Evolutionary conservation across 2,329 filamentous ascomycete species (phyloP).

Genomic region (Cladophialophora chaetospira): DNA sequence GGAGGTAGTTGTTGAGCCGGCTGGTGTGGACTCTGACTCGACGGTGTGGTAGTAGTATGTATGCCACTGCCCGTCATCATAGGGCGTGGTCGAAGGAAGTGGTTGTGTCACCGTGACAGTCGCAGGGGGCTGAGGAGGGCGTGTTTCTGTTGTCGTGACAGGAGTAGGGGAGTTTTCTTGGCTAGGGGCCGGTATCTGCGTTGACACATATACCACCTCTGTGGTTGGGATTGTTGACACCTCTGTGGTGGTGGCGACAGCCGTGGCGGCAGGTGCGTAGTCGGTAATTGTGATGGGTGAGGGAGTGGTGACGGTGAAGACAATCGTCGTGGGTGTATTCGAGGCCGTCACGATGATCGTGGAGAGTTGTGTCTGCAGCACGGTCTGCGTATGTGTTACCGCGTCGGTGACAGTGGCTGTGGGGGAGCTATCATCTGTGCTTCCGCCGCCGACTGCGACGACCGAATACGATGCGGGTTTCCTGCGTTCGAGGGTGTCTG

Average conservation of each 20-base stretch:
- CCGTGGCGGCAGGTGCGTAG: conserved; percentile 13
- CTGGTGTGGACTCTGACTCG: conserved; percentile 1
- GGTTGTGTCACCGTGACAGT: conserved; percentile 30
- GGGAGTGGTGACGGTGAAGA: conserved; percentile 27
- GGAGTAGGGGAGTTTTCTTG: background rate
- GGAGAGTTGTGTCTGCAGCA: conserved; percentile 36
- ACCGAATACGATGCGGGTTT: conserved; percentile 37
- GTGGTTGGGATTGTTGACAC: too few relatives aligned
- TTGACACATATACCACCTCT: conserved; percentile 7
- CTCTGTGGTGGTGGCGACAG: too few relatives aligned
- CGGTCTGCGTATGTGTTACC: conserved; percentile 30
- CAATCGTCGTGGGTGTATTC: conserved; percentile 31
- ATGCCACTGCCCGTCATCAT: conserved; percentile 38
- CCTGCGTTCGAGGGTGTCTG: conserved; percentile 19
- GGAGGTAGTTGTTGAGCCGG: background rate
- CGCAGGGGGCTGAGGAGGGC: conserved; percentile 8
- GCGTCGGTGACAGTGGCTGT: conserved; percentile 33
- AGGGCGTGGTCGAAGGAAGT: conserved; percentile 28
- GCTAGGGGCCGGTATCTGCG: background rate
- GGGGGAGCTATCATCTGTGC: conserved; percentile 24
- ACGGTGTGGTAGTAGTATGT: conserved; percentile 35
- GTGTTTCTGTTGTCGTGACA: conserved; percentile 1
- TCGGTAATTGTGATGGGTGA: conserved; percentile 26
- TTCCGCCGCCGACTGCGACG: conserved; percentile 39
- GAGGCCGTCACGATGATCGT: conserved; percentile 31